A percentile compares a stretch with the other conserved stretches of the same genome.
Conservation (phyloP, 2,329 filamentous ascomycete genomes). For the Verticillium longisporum region DNA sequence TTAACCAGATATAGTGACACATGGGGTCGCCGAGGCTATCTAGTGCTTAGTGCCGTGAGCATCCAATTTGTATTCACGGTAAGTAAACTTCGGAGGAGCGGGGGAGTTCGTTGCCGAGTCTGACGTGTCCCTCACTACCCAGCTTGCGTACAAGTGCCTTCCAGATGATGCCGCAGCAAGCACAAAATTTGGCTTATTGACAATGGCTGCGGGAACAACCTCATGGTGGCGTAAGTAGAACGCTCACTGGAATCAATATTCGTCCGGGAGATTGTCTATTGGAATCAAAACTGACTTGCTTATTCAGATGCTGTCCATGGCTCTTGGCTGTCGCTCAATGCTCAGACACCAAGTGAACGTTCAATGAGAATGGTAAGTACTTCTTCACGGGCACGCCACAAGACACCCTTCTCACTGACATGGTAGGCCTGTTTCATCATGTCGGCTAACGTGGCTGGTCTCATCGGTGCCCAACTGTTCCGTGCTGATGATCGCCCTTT, state of each 20-base stretch:
- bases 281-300: not conserved
- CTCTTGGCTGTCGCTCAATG: slow-evolving; percentile 12
- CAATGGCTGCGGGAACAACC: slow-evolving; percentile 10
- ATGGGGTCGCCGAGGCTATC: slow-evolving; percentile 9
- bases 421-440: slow-evolving; percentile 22
- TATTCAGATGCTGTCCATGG: slow-evolving; percentile 12
- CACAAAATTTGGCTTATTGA: slow-evolving; percentile 11
- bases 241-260: too few relatives aligned
- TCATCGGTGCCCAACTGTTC: slow-evolving; percentile 23
- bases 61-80: slow-evolving; percentile 11
- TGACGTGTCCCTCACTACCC: not conserved
- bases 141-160: slow-evolving; percentile 11
- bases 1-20: slow-evolving; percentile 3
- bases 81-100: not conserved
- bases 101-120: not conserved
- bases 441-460: slow-evolving; percentile 21
- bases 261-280: too few relatives aligned
- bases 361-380: slow-evolving; percentile 7
- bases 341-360: slow-evolving; percentile 5
- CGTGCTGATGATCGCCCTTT: slow-evolving; percentile 18
- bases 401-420: not conserved
- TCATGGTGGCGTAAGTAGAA: slow-evolving; percentile 12
- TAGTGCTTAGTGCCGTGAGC: slow-evolving; percentile 7
- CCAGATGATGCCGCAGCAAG: slow-evolving; percentile 3
- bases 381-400: too few relatives aligned